These are phyloP conservation scores for Chaetoceros muelleri DNA, from an alignment of 108 stramenopile genomes.

Conservation along the genomic window DNA sequence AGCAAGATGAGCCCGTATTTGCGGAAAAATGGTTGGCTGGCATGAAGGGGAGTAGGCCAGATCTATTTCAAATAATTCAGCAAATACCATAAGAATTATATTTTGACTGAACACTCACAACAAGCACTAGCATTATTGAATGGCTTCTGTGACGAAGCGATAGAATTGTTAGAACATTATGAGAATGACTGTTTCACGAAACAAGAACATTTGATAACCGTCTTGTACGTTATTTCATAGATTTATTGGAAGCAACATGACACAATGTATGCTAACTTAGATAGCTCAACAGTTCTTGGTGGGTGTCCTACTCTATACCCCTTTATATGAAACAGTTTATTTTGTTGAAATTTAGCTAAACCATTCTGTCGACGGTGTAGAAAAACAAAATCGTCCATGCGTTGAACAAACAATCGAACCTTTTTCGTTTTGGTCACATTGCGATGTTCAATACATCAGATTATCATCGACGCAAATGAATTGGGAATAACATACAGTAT, in stretches of 20 bases:
- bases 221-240: too few species aligned
- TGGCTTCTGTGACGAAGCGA: not conserved
- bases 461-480: not conserved
- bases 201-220: too few species aligned
- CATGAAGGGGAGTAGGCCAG: slow-evolving; percentile 12
- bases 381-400: not conserved
- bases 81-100: too few species aligned
- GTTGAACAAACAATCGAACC: not conserved
- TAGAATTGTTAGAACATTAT: not conserved
- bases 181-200: not conserved
- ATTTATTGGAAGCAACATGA: too few species aligned
- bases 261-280: too few species aligned
- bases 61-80: too few species aligned
- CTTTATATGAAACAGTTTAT: too few species aligned
- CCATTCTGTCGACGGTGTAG: not conserved
- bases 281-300: too few species aligned
- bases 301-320: too few species aligned
- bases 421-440: not conserved
- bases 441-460: not conserved
- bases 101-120: too few species aligned
- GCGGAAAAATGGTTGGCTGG: slow-evolving; percentile 22
- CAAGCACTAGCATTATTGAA: not conserved
- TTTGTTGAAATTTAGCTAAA: too few species aligned
- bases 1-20: slow-evolving; percentile 49
- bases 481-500: too few species aligned